A percentile compares a stretch with the other conserved stretches of the same genome.
These are phyloP conservation scores for Spongispora temasekensis DNA, from an alignment of 1,284 basidiomycete species.

Conservation along the genomic window DNA sequence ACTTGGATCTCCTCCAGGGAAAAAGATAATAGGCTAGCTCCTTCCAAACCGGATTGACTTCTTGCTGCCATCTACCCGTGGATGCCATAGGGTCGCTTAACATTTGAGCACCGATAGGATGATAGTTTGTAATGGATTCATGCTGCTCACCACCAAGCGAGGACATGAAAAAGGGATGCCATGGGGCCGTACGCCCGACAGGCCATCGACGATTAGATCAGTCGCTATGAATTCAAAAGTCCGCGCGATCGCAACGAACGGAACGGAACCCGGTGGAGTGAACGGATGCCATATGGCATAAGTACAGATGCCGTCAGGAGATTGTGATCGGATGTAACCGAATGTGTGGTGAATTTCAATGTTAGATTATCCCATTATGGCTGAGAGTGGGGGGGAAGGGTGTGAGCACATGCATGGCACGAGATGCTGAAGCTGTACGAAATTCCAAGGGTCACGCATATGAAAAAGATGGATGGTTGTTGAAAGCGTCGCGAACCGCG, in stretches of 20 bases:
- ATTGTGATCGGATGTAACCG: slow-evolving; percentile 30
- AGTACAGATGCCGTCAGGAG: slow-evolving; percentile 34
- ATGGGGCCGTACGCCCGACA: slow-evolving; percentile 26
- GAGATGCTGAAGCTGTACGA: slow-evolving; percentile 21
- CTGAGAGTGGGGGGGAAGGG: slow-evolving; percentile 6
- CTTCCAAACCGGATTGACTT: slow-evolving; percentile 28
- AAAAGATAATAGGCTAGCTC: slow-evolving; percentile 24
- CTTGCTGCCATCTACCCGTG: slow-evolving; percentile 12
- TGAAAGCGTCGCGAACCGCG: slow-evolving; percentile 14
- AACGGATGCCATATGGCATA: slow-evolving; percentile 38
- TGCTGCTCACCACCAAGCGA: slow-evolving; percentile 13
- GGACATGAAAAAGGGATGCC: slow-evolving; percentile 13
- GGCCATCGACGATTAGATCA: slow-evolving; percentile 28
- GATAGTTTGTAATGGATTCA: slow-evolving; percentile 15
- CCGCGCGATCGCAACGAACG: slow-evolving; percentile 33
- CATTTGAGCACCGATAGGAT: slow-evolving; percentile 6
- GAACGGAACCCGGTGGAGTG: slow-evolving; percentile 37
- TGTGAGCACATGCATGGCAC: slow-evolving; percentile 18
- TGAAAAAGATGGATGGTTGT: slow-evolving; percentile 16
- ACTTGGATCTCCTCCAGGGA: slow-evolving; percentile 16
- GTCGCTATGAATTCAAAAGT: slow-evolving; percentile 18
- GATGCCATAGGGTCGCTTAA: slow-evolving; percentile 10
- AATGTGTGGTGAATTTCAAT: slow-evolving; percentile 12
- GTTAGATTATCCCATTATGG: slow-evolving; percentile 23
- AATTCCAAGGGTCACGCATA: slow-evolving; percentile 26